These are phyloP conservation scores for Botrytis elliptica DNA, from an alignment of 2,329 filamentous ascomycete genomes.

Conservation along the genomic window DNA sequence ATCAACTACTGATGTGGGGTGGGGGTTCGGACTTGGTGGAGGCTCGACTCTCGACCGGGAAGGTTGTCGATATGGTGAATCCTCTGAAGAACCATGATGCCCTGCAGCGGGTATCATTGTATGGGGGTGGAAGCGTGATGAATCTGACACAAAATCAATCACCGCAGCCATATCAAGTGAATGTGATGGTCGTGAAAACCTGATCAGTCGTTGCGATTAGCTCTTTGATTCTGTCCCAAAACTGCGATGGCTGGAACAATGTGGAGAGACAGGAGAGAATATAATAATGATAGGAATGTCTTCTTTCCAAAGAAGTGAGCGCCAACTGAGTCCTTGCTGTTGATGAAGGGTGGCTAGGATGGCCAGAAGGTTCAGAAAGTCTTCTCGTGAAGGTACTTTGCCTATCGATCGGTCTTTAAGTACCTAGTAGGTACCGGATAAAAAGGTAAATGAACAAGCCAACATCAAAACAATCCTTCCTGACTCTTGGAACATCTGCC, in stretches of 20 bases:
- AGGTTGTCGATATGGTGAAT: conserved; percentile 39
- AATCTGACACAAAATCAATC: conserved; percentile 73
- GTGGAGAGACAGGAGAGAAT: conserved; percentile 10
- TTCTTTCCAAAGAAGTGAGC: background rate
- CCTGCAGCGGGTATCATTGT: conserved; percentile 61
- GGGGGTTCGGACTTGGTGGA: conserved; percentile 35
- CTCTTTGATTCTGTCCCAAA: conserved; percentile 17
- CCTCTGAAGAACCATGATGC: conserved; percentile 45
- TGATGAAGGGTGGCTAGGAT: conserved; percentile 6
- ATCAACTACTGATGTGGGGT: conserved; percentile 26
- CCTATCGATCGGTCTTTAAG: conserved; percentile 19
- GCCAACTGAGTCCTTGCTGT: conserved; percentile 12
- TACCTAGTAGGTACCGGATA: conserved; percentile 17
- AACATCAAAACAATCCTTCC: conserved; percentile 1
- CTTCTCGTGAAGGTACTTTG: conserved; percentile 17
- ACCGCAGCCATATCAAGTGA: conserved; percentile 57
- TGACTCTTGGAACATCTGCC: background rate
- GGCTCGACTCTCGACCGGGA: conserved; percentile 33
- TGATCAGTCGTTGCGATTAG: conserved; percentile 31
- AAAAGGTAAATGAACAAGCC: background rate
- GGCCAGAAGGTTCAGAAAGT: conserved; percentile 5
- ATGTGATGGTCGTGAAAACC: conserved; percentile 28
- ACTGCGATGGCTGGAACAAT: conserved; percentile 11
- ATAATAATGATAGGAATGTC: background rate
- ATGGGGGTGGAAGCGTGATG: conserved; percentile 58